Evolutionary conservation across 345 rosid genomes (phyloP), one percentile per base, ranked within the genome.

Genomic region (Corchorus olitorius): DNA sequence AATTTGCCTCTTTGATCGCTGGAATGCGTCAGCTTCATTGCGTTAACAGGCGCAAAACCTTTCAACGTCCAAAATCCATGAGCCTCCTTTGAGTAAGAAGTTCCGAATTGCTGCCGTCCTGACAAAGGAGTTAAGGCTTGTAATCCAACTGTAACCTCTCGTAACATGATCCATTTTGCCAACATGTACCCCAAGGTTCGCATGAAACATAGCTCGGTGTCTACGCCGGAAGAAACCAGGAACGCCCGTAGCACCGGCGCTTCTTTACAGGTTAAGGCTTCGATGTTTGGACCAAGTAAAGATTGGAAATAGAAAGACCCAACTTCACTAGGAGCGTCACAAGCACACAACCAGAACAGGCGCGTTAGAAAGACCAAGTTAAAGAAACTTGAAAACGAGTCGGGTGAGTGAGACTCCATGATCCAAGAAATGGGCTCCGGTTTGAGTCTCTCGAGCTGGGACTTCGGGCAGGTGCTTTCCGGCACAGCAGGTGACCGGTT

Each of bases 21-120:
- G 6, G 80, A 75, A 77, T 81, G 80, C n/a, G 83, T 63, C 70
- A 83, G 78, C 67, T 81, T 86, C 96, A 92, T 92, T 16, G 89
- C 90, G 63, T 77, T 79, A 45, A 90, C 75, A 0, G 97, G 96
- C 19, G 87, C 84, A 62, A 85, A 89, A 13, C 91, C 98, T 75
- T 92, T 94, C 55, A 91, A 76, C 41, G 79, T 81, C 98, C 98
- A 94, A 53, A 89, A 81, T 33, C 97, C 98, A 76, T 90, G 89
- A 1, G 93, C 89, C 84, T 94, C 98, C 5, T 78, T 84, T 20
- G 93, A 91, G 69, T 92, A 92, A 1, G 94, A 82, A 43, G 91
- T 81, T 6, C 90, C 92, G 11, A 77, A 76, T 4, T 83, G 74
- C 62, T 78, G 74, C 62, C 76, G 88, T 75, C 70, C 64, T 56